Base-by-base conservation (phyloP, 352 stramenopile species). In the Phytophthora citrophthora region DNA sequence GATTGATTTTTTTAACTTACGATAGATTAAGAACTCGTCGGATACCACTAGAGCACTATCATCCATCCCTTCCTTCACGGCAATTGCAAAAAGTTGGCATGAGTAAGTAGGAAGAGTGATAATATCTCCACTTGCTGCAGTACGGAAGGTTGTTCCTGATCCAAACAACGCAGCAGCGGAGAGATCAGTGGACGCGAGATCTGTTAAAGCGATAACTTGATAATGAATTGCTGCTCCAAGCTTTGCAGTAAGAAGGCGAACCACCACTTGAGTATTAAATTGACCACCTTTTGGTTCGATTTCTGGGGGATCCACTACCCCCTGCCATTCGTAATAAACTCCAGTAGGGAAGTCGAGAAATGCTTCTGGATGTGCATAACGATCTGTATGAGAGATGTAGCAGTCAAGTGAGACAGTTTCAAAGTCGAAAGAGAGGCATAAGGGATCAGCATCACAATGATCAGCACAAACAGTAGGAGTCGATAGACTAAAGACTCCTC, bases 281-380 rank as follows among this genome's bases (percentile, higher is more conserved):
- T 66, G 23, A 3, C 82, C 84, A 3, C 86, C 83, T 36, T 78
- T 79, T 3, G 86, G 86, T 31, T 88, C 80, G 2, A 94, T 49
- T 45, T 86, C 62, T 0, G 86, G 83, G 2, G 61, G 34, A 5
- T 61, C 64, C 8, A 87, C 77, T 13, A 68, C 45, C 6, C 81
- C 82, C 55, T 92, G 78, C 86, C 86, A 93, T 54, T 94, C 86
- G 47, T 91, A 93, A 61, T 94, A 92, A 24, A 86, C 63, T 13
- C 83, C 84, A 0, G 78, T 86, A 5, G 82, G 67, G 29, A 91
- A 92, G 31, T 74, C 63, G 18, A 94, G 55, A 54, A 91, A 93
- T 29, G 82, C 80, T 18, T 87, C 72, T 1, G 83, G 82, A 38
- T 89, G 70, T 1, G 68, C 67, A 54, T 88, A 94, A 11, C 82